Percentiles rank a stretch among this genome's conserved stretches.
Evolutionary conservation across 1,139 yeast genomes (phyloP).

Genomic region (Williopsis jadinii): DNA sequence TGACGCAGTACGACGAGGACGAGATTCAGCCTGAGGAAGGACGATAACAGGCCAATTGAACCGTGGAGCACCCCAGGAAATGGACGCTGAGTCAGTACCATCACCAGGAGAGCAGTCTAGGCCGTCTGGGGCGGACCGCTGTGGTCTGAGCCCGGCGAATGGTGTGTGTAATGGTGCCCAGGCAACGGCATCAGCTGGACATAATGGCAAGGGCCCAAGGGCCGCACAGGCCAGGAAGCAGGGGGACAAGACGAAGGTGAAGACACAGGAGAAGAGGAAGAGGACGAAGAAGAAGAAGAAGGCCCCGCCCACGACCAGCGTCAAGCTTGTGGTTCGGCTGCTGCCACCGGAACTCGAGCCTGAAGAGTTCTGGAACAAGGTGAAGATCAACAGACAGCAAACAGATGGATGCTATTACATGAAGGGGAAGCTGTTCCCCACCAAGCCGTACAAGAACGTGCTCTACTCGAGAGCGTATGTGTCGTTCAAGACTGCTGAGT

Average conservation of each 20-base stretch:
- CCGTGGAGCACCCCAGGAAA: too few relatives aligned
- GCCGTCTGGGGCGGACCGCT: too few relatives aligned
- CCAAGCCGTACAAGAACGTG: slow-evolving; percentile 22
- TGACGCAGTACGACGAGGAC: too few relatives aligned
- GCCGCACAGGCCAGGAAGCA: neutral
- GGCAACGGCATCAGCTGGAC: too few relatives aligned
- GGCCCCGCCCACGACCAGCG: too few relatives aligned
- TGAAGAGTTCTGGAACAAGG: slow-evolving; percentile 11
- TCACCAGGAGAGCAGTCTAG: too few relatives aligned
- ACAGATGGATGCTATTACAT: slow-evolving; percentile 14
- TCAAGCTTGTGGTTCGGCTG: slow-evolving; percentile 17
- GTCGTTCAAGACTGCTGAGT: slow-evolving; percentile 10
- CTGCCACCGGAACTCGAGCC: slow-evolving; percentile 19
- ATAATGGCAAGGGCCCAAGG: too few relatives aligned
- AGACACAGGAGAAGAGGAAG: neutral
- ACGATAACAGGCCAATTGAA: too few relatives aligned
- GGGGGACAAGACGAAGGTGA: neutral
- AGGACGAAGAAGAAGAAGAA: slow-evolving; percentile 1
- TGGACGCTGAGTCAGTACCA: too few relatives aligned
- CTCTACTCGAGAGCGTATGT: slow-evolving; percentile 22
- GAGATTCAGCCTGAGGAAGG: too few relatives aligned
- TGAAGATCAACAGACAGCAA: slow-evolving; percentile 1
- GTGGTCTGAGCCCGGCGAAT: too few relatives aligned
- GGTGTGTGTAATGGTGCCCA: too few relatives aligned
- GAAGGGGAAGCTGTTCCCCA: slow-evolving; percentile 17